A percentile compares a stretch with the other conserved stretches of the same genome.
Evolutionary conservation across 208 protist species (phyloP).

Genomic region (Crithidia sp.): DNA sequence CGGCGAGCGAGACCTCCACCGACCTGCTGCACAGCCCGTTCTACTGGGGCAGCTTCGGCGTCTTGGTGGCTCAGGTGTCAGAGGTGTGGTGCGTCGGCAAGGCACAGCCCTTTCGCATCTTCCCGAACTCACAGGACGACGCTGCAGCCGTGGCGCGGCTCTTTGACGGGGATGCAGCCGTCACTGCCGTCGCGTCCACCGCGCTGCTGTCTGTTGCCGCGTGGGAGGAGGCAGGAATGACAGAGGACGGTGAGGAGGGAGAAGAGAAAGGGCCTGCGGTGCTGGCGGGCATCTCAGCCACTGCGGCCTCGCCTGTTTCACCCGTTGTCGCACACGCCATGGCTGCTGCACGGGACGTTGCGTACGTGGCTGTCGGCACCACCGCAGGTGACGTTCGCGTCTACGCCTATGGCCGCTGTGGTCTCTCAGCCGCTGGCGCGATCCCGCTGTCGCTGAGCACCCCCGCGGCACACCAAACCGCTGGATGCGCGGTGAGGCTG

Average conservation of each 20-base stretch:
- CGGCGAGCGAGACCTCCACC: conserved; percentile 25
- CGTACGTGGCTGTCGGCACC: conserved; percentile 24
- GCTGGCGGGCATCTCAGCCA: too few relatives aligned
- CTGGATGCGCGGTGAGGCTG: conserved; percentile 14
- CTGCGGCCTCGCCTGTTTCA: too few relatives aligned
- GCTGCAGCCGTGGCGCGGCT: background rate
- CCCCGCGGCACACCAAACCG: background rate
- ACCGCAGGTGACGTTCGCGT: conserved; percentile 27
- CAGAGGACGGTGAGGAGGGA: too few relatives aligned
- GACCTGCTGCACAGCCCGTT: conserved; percentile 17
- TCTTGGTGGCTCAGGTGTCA: conserved; percentile 25
- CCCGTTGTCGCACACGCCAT: background rate
- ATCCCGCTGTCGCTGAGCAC: conserved; percentile 9
- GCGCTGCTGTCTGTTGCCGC: conserved; percentile 12
- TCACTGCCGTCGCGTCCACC: conserved; percentile 23
- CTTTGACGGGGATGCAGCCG: background rate
- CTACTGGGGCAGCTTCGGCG: conserved; percentile 33
- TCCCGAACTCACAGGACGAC: conserved; percentile 2
- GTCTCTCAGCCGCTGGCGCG: conserved; percentile 7
- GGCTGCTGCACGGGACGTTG: background rate
- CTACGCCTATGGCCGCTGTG: conserved; percentile 23
- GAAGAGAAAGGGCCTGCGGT: background rate
- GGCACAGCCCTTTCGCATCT: conserved; percentile 31
- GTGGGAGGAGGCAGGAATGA: conserved; percentile 19
- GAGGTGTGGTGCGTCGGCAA: conserved; percentile 40